These are phyloP conservation scores for Coccomyxa sp. DNA, from an alignment of 139 green algal genomes.

Conservation along the genomic window DNA sequence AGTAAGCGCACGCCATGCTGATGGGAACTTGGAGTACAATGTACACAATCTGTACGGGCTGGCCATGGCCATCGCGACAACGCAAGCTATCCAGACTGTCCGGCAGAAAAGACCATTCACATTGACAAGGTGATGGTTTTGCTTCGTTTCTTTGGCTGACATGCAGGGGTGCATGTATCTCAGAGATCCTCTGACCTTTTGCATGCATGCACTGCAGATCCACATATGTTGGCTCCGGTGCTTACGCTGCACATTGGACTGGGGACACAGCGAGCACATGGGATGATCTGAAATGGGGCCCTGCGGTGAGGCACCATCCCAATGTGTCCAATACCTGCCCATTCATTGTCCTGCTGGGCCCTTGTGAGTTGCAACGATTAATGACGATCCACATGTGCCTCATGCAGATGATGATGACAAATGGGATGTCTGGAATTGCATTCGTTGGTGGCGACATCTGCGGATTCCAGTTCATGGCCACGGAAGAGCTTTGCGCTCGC, in stretches of 20 bases:
- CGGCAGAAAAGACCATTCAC: slow-evolving; percentile 35
- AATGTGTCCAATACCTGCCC: not conserved
- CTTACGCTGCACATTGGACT: slow-evolving; percentile 57
- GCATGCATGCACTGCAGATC: not conserved
- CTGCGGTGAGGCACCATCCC: not conserved
- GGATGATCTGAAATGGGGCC: slow-evolving; percentile 28
- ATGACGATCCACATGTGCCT: not conserved
- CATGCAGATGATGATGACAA: not conserved
- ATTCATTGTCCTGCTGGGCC: not conserved
- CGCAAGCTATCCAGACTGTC: slow-evolving; percentile 7
- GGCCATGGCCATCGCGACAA: not conserved
- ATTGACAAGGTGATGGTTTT: slow-evolving; percentile 19
- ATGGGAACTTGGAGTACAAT: slow-evolving; percentile 43
- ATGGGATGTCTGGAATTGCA: not conserved
- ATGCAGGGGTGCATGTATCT: no score
- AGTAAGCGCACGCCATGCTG: slow-evolving; percentile 18
- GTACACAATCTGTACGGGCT: slow-evolving; percentile 51
- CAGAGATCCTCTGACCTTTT: not conserved
- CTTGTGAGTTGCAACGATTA: not conserved
- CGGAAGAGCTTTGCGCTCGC: slow-evolving; percentile 50
- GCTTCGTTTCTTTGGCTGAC: not conserved
- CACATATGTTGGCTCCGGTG: slow-evolving; percentile 28
- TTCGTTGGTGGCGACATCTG: slow-evolving; percentile 32
- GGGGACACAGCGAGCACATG: slow-evolving; percentile 44
- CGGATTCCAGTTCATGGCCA: slow-evolving; percentile 37